Evolutionary conservation across 495 filamentous ascomycete species (phyloP), one percentile per base, ranked within the genome.

Genomic region (Jackrogersella minutella): DNA sequence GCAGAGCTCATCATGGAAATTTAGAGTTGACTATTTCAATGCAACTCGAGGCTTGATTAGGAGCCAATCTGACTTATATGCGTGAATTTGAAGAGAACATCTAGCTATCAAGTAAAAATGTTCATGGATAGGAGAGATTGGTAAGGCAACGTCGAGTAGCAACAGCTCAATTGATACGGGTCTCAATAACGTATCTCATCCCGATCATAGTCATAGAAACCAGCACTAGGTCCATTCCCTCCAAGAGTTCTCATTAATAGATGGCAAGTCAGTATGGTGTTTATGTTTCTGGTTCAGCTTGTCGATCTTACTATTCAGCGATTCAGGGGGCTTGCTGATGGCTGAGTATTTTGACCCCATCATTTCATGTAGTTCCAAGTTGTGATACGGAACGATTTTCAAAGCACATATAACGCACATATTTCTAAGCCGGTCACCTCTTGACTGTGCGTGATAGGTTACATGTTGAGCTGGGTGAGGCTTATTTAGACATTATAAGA

Each of bases 391-490:
- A 17, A 33, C 19, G 26, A 22, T 33, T 11, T 30, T 10, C 7
- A 33, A 52, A 52, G 49, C 30, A 22, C 49, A 11, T 8, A 16
- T 52, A 52, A 31, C 49, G 49, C 49, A 52, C 28, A 5, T 19
- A 52, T 52, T 36, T 21, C 6, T 31, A 7, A 52, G 6, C 22
- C 30, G 1, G 3, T n/a, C 16, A 4, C 9, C 30, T 52, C 17
- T 13, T 13, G 16, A n/a, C 31, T 19, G 30, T 36, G 5, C 9
- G 4, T 52, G 28, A 9, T 24, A 36, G 11, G 24, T 36, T 11
- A 26, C 10, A 13, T 44, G 30, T 22, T n/a, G 14, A 22, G 30
- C 13, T 61, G 26, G 8, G 16, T 43, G 13, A 24, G 14, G 6
- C 10, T 3, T 61, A 4, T 9, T 34, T 16, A 43, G 47, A 53